Percentiles rank a stretch among this genome's conserved stretches.
phyloP scores from a whole-genome alignment of 768 basidiomycete genomes.

The Mycena vitilis region DNA sequence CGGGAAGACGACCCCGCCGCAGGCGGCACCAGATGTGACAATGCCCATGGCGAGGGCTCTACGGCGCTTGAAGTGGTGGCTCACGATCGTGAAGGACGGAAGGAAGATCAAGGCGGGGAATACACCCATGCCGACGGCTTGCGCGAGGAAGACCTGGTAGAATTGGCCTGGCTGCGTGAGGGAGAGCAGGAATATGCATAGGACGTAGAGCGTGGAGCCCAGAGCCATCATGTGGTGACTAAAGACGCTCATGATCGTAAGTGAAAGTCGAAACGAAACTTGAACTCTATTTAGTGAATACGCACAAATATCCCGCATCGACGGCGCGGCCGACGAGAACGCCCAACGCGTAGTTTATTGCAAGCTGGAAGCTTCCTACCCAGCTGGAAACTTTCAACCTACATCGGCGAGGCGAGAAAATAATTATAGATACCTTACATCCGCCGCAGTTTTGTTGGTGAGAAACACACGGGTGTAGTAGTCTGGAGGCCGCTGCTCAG shows the following conservation, averaged over 20 bases:
- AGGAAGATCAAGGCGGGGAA: slow-evolving; percentile 50
- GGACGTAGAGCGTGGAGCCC: slow-evolving; percentile 51
- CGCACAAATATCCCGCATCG: slow-evolving; percentile 62
- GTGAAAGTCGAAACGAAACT: slow-evolving; percentile 33
- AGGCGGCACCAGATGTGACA: slow-evolving; percentile 48
- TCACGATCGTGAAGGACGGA: slow-evolving; percentile 50
- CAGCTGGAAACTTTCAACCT: slow-evolving; percentile 45
- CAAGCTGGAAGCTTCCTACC: slow-evolving; percentile 63
- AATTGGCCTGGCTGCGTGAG: slow-evolving; percentile 53
- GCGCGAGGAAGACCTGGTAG: slow-evolving; percentile 65
- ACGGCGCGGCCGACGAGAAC: slow-evolving; percentile 55
- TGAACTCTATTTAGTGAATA: too few relatives aligned
- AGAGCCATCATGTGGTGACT: slow-evolving; percentile 51
- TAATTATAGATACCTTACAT: slow-evolving; percentile 49
- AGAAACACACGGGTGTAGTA: slow-evolving; percentile 57
- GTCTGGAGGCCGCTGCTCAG: slow-evolving; percentile 40
- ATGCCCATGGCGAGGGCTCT: slow-evolving; percentile 51
- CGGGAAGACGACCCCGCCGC: slow-evolving; percentile 53
- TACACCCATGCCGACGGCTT: slow-evolving; percentile 67
- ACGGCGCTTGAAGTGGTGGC: slow-evolving; percentile 49
- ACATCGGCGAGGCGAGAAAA: too few relatives aligned
- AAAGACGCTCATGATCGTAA: slow-evolving; percentile 39
- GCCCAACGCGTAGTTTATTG: slow-evolving; percentile 56
- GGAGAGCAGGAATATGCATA: slow-evolving; percentile 59
- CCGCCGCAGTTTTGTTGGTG: slow-evolving; percentile 52